Conservation (phyloP, 2,329 filamentous ascomycete genomes). For the Penicillium sp. region DNA sequence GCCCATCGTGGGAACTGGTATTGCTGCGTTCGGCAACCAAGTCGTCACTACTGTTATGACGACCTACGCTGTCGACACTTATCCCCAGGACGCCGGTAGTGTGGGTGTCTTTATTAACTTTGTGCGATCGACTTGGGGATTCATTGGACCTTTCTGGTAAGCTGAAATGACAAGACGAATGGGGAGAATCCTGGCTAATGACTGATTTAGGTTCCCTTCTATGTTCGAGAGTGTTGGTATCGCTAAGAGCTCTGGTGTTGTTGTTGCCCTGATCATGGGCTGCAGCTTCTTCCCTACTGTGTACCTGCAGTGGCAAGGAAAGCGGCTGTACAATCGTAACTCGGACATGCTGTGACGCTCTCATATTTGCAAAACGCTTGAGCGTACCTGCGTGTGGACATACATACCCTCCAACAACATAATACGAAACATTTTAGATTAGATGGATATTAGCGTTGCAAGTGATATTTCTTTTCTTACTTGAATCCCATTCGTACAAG, state of each 20-base stretch:
- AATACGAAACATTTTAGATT: neutral
- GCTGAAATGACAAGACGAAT: neutral
- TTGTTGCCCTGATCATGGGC: constrained; percentile 34
- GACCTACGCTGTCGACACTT: constrained; percentile 63
- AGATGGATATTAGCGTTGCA: neutral
- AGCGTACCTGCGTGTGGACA: neutral
- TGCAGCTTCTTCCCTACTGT: constrained; percentile 36
- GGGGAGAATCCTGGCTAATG: constrained; percentile 3
- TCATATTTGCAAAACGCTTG: too few relatives aligned
- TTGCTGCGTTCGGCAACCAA: constrained; percentile 61
- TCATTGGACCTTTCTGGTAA: constrained; percentile 43
- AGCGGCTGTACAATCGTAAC: constrained; percentile 39
- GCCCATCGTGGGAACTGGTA: constrained; percentile 59
- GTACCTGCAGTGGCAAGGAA: constrained; percentile 32
- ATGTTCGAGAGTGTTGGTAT: constrained; percentile 41
- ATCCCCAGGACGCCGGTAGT: constrained; percentile 57
- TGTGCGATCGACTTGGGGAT: constrained; percentile 49
- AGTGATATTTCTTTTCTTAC: neutral
- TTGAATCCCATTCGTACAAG: too few relatives aligned
- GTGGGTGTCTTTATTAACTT: constrained; percentile 65
- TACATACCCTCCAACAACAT: neutral
- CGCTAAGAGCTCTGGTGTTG: constrained; percentile 34
- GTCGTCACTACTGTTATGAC: constrained; percentile 65
- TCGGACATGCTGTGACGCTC: neutral
- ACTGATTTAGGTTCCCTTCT: constrained; percentile 31